Conservation (phyloP, 2,329 filamentous ascomycete species). For the Fusarium falciforme region DNA sequence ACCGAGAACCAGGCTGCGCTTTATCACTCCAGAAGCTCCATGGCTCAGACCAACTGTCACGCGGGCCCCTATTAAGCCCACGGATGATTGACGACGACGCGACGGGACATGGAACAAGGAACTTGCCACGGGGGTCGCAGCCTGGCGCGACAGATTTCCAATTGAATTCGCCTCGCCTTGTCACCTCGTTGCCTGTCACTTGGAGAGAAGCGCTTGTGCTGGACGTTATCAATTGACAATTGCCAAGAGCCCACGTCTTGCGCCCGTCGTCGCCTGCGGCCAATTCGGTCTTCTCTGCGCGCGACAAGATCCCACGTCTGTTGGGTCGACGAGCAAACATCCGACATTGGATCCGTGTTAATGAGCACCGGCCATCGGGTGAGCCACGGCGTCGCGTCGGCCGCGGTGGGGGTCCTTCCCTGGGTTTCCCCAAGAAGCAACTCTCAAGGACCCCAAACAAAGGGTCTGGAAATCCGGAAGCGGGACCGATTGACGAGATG, state of each 20-base stretch:
- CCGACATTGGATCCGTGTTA: not conserved
- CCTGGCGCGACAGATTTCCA: not conserved
- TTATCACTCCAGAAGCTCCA: not conserved
- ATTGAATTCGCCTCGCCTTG: not conserved
- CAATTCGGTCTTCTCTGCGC: not conserved
- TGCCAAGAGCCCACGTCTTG: not conserved
- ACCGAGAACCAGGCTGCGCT: constrained; percentile 2
- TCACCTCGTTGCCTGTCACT: not conserved
- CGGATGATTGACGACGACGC: not conserved
- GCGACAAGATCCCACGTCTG: not conserved
- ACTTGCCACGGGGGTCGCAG: not conserved
- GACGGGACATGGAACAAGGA: constrained; percentile 2
- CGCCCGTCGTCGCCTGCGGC: not conserved
- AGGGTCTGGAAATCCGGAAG: constrained; percentile 41
- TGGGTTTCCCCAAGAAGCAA: constrained; percentile 23
- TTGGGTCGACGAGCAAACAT: constrained; percentile 3
- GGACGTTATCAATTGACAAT: not conserved
- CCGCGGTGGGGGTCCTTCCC: constrained; percentile 14
- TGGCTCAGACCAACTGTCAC: constrained; percentile 5
- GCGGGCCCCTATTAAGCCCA: not conserved
- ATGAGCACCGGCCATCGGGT: constrained; percentile 5
- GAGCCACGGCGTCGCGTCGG: constrained; percentile 1
- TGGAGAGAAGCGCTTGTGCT: not conserved
- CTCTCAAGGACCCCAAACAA: constrained; percentile 32
- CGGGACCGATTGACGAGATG: constrained; percentile 45